Evolutionary conservation across 2,329 filamentous ascomycete genomes (phyloP).

Genomic region (Sporothrix variecibatus): DNA sequence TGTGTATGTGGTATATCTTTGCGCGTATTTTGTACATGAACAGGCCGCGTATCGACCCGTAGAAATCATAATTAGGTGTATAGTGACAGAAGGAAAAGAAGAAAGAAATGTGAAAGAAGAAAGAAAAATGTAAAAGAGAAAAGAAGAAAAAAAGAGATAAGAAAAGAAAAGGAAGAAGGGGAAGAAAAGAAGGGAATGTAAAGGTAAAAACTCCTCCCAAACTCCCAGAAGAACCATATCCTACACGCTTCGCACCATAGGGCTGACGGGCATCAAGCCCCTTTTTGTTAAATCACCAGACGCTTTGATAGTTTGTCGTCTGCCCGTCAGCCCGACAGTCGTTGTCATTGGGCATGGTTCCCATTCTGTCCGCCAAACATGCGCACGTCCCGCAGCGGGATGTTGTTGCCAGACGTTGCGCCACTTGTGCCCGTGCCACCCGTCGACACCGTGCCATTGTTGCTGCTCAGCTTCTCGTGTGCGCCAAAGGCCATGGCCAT

Average conservation of each 20-base stretch:
- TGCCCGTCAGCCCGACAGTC: conserved; percentile 30
- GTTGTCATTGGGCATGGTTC: conserved; percentile 31
- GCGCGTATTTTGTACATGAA: conserved; percentile 14
- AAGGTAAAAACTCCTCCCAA: not conserved
- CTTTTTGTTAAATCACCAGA: not conserved
- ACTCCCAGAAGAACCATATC: not conserved
- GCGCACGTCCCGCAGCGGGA: conserved; percentile 50
- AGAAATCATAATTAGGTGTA: conserved; percentile 4
- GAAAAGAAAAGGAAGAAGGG: not conserved
- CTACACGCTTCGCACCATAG: not conserved
- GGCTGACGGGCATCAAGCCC: conserved; percentile 14
- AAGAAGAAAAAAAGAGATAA: not conserved
- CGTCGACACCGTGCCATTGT: conserved; percentile 1
- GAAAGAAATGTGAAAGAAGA: not conserved
- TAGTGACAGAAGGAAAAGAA: not conserved
- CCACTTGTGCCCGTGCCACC: conserved; percentile 17
- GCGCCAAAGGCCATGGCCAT: conserved; percentile 23
- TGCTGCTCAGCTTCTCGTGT: conserved; percentile 49
- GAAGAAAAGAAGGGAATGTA: not conserved
- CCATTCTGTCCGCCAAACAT: conserved; percentile 41
- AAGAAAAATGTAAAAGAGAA: not conserved
- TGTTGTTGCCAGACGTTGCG: conserved; percentile 44
- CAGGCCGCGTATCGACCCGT: not conserved
- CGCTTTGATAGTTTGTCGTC: not conserved
- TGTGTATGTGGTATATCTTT: conserved; percentile 11